Evolutionary conservation across 148 eudicot species (phyloP).

Genomic region (Spergularia bocconei): DNA sequence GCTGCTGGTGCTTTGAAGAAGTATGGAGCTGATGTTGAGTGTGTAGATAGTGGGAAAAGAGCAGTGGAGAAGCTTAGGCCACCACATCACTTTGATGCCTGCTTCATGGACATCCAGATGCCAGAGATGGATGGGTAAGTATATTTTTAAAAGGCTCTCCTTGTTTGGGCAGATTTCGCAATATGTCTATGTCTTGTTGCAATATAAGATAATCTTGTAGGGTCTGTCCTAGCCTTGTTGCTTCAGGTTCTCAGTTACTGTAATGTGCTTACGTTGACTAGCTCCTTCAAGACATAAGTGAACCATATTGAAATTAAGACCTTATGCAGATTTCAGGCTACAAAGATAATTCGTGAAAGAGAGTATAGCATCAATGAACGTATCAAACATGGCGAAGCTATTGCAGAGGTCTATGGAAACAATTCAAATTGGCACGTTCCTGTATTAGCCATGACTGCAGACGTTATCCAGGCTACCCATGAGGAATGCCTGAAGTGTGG

Average conservation of each 20-base stretch:
- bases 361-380: conserved; percentile 45
- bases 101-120: conserved; percentile 99
- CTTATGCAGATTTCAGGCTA: conserved; percentile 79
- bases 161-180: background rate
- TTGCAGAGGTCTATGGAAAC: conserved; percentile 35
- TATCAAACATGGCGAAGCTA: conserved; percentile 40
- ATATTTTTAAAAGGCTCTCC: background rate
- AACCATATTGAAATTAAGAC: background rate
- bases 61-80: conserved; percentile 68
- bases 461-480: conserved; percentile 91
- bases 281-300: background rate
- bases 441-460: conserved; percentile 96
- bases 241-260: background rate
- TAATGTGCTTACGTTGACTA: background rate
- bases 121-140: conserved; percentile 99
- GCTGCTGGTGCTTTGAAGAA: conserved; percentile 86
- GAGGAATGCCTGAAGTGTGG: conserved; percentile 70
- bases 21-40: conserved; percentile 92
- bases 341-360: conserved; percentile 59
- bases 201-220: background rate
- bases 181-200: background rate
- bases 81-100: conserved; percentile 77
- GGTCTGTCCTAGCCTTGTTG: background rate
- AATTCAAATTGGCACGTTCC: conserved; percentile 71
- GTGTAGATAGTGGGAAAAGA: conserved; percentile 72